A percentile compares a stretch with the other conserved stretches of the same genome.
Conservation (phyloP, 2,329 filamentous ascomycete genomes). For the Cadophora sp. region DNA sequence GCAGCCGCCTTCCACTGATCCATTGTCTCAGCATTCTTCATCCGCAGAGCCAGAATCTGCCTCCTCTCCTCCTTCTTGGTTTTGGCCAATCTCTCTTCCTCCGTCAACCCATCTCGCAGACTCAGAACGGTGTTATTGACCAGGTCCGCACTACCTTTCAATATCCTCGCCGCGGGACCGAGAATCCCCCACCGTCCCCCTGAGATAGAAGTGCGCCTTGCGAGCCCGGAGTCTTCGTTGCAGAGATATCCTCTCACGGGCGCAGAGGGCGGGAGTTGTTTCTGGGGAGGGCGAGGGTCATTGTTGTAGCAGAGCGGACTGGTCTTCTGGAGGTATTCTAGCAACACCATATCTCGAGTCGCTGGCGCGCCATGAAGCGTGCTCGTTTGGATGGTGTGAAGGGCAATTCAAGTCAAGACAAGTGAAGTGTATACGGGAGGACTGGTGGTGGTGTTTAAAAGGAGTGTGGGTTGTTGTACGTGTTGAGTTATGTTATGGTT, state of each 20-base stretch:
- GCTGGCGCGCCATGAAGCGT: constrained; percentile 33
- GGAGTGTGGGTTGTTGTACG: background rate
- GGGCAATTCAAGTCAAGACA: background rate
- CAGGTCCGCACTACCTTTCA: constrained; percentile 37
- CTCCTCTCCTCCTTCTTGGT: constrained; percentile 62
- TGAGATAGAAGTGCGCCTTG: constrained; percentile 27
- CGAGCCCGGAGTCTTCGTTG: constrained; percentile 22
- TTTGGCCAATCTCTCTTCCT: constrained; percentile 56
- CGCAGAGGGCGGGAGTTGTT: constrained; percentile 29
- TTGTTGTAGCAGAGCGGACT: constrained; percentile 33
- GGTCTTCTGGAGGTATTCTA: constrained; percentile 39
- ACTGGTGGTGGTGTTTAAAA: background rate
- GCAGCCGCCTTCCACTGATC: constrained; percentile 80
- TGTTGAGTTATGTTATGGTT: background rate
- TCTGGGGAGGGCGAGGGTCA: constrained; percentile 19
- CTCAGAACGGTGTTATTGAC: constrained; percentile 40
- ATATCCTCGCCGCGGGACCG: constrained; percentile 37
- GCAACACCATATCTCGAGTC: constrained; percentile 39
- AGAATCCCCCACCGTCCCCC: constrained; percentile 36
- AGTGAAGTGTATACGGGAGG: background rate
- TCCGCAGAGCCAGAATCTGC: constrained; percentile 66
- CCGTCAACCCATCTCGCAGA: constrained; percentile 42
- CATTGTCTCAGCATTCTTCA: constrained; percentile 72
- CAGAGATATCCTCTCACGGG: constrained; percentile 31
- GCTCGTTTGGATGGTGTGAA: background rate